Evolutionary conservation across 1,284 basidiomycete genomes (phyloP).

Genomic region (Moniliella sp.): DNA sequence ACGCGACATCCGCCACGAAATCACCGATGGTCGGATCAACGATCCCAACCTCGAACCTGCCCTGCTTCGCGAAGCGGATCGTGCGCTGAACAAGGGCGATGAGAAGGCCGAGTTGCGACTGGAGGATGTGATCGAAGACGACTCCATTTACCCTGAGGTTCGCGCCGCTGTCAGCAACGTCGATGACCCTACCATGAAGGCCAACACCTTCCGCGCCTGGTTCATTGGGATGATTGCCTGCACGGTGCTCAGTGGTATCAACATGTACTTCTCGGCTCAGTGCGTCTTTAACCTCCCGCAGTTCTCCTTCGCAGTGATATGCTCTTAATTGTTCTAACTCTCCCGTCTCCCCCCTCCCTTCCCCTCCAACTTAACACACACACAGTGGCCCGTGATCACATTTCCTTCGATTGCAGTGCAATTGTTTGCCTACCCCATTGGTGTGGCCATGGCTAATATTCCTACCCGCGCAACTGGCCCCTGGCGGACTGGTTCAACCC

Average conservation of each 20-base stretch:
- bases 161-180: conserved; percentile 22
- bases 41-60: conserved; percentile 8
- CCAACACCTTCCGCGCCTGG: conserved; percentile 20
- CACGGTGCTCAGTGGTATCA: conserved; percentile 15
- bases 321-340: conserved; percentile 14
- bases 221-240: conserved; percentile 14
- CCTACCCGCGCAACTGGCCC: conserved; percentile 30
- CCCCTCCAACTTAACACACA: no score
- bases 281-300: conserved; percentile 16
- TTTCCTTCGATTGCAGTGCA: conserved; percentile 25
- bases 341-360: conserved; percentile 8
- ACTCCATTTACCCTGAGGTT: conserved; percentile 24
- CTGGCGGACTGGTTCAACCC: no score
- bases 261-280: conserved; percentile 17
- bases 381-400: conserved; percentile 12
- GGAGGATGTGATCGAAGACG: conserved; percentile 11
- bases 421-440: conserved; percentile 23
- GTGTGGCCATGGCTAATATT: conserved; percentile 35
- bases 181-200: conserved; percentile 21
- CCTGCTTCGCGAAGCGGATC: conserved; percentile 4
- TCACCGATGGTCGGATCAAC: conserved; percentile 3
- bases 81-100: conserved; percentile 6
- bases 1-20: conserved; percentile 1
- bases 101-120: conserved; percentile 5
- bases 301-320: conserved; percentile 12